Evolutionary conservation across 2,329 filamentous ascomycete species (phyloP).

Genomic region (Pochonia chlamydosporia): DNA sequence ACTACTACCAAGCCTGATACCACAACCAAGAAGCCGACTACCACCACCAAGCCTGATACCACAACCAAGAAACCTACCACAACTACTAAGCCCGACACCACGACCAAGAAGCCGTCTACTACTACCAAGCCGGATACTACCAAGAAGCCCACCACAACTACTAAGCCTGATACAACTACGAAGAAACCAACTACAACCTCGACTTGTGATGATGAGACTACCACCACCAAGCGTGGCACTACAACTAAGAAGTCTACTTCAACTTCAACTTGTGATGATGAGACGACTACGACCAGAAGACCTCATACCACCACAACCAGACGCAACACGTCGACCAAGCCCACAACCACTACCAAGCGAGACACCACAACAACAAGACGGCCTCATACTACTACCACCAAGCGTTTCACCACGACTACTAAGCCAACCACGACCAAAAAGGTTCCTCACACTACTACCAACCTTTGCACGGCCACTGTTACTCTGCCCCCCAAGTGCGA

Average conservation of each 20-base stretch:
- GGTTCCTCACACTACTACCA: slow-evolving; percentile 25
- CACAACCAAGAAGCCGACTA: slow-evolving; percentile 8
- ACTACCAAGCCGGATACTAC: slow-evolving; percentile 18
- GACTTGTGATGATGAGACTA: slow-evolving; percentile 13
- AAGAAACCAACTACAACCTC: slow-evolving; percentile 11
- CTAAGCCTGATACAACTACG: slow-evolving; percentile 21
- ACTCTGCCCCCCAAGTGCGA: slow-evolving; percentile 43
- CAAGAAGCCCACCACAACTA: slow-evolving; percentile 15
- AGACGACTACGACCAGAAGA: slow-evolving; percentile 10
- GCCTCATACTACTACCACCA: slow-evolving; percentile 8
- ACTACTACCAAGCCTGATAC: slow-evolving; percentile 13
- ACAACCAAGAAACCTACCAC: slow-evolving; percentile 2
- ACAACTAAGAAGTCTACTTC: slow-evolving; percentile 3
- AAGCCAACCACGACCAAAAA: slow-evolving; percentile 12
- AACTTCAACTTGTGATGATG: neutral
- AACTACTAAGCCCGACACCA: neutral
- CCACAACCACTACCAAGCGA: slow-evolving; percentile 19
- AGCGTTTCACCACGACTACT: slow-evolving; percentile 11
- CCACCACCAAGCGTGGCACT: slow-evolving; percentile 11
- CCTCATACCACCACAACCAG: slow-evolving; percentile 21
- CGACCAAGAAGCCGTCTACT: slow-evolving; percentile 16
- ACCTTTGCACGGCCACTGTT: slow-evolving; percentile 43
- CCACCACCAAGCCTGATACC: slow-evolving; percentile 14
- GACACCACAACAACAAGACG: slow-evolving; percentile 18
- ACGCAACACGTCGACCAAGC: slow-evolving; percentile 7